A percentile compares a stretch with the other conserved stretches of the same genome.
These are phyloP conservation scores for Coffea eugenioides DNA, from an alignment of 257 asterid species.

Conservation along the genomic window DNA sequence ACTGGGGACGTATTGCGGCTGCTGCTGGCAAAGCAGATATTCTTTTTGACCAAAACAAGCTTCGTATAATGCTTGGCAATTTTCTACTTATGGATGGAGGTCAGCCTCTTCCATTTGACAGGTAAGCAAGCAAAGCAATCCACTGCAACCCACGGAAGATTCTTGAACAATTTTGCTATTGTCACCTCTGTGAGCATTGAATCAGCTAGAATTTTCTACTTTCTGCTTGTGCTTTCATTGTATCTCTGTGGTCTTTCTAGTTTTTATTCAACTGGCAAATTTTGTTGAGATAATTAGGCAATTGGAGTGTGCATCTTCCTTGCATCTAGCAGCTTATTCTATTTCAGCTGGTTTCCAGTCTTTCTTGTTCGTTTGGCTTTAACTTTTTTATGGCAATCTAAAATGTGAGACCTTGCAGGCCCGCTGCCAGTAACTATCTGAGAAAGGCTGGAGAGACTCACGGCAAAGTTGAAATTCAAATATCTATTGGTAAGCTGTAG, in stretches of 20 bases:
- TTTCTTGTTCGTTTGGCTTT: not conserved
- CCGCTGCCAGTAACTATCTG: constrained; percentile 80
- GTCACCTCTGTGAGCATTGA: not conserved
- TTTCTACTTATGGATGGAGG: constrained; percentile 81
- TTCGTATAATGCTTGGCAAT: constrained; percentile 79
- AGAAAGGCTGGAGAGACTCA: constrained; percentile 65
- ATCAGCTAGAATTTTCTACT: not conserved
- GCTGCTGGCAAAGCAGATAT: constrained; percentile 96
- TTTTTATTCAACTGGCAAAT: not conserved
- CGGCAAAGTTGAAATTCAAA: constrained; percentile 68
- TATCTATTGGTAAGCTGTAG: constrained; percentile 62
- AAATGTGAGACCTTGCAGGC: constrained; percentile 39
- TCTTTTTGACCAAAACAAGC: constrained; percentile 61
- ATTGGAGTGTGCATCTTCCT: not conserved
- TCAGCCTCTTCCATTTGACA: constrained; percentile 85
- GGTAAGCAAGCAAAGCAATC: constrained; percentile 38
- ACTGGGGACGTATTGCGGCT: constrained; percentile 98
- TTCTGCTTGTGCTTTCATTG: constrained; percentile 2
- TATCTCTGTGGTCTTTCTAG: not conserved
- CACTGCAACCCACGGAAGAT: not conserved
- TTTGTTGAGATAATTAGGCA: not conserved
- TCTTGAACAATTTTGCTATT: not conserved
- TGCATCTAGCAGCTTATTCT: not conserved
- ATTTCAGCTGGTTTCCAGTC: not conserved
- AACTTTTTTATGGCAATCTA: not conserved